Evolutionary conservation across 805 yeast genomes (phyloP).

Genomic region (Myxozyma lipomycoides): DNA sequence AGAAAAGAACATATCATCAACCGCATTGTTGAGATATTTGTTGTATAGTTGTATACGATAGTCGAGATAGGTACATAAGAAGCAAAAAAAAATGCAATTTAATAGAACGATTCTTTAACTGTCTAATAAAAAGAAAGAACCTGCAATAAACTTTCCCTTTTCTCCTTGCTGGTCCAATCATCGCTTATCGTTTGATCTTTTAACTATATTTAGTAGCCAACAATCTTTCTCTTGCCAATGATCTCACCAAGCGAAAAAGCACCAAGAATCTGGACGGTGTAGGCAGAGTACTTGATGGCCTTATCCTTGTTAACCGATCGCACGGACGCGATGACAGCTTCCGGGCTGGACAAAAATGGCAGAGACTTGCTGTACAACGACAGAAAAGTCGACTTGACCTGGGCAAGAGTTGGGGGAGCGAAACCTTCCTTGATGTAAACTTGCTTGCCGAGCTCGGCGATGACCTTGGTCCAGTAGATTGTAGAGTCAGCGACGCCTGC

Average conservation of each 20-base stretch:
- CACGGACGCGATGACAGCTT: conserved; percentile 48
- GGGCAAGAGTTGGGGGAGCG: conserved; percentile 79
- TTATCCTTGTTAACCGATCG: conserved; percentile 50
- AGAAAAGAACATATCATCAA: too few relatives aligned
- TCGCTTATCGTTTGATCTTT: neutral
- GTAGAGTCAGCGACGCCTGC: conserved; percentile 46
- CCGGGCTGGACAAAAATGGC: conserved; percentile 47
- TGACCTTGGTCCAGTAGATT: conserved; percentile 73
- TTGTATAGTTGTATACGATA: too few relatives aligned
- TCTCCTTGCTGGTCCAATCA: neutral
- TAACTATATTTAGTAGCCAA: conserved; percentile 58
- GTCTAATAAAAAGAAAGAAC: too few relatives aligned
- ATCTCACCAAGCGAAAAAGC: conserved; percentile 93
- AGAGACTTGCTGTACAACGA: conserved; percentile 43
- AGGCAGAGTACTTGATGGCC: conserved; percentile 60
- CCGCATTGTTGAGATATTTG: too few relatives aligned
- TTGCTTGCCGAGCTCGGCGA: conserved; percentile 62
- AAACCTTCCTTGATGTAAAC: conserved; percentile 89
- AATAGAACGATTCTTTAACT: too few relatives aligned
- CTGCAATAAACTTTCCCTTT: too few relatives aligned
- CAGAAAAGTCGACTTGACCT: conserved; percentile 72
- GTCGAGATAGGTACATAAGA: too few relatives aligned
- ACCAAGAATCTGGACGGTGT: conserved; percentile 80
- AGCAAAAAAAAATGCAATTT: too few relatives aligned
- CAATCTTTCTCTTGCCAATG: conserved; percentile 89